Percentiles rank a stretch among this genome's conserved stretches.
phyloP scores from a whole-genome alignment of 257 asterid genomes.

The Buddleja alternifolia region DNA sequence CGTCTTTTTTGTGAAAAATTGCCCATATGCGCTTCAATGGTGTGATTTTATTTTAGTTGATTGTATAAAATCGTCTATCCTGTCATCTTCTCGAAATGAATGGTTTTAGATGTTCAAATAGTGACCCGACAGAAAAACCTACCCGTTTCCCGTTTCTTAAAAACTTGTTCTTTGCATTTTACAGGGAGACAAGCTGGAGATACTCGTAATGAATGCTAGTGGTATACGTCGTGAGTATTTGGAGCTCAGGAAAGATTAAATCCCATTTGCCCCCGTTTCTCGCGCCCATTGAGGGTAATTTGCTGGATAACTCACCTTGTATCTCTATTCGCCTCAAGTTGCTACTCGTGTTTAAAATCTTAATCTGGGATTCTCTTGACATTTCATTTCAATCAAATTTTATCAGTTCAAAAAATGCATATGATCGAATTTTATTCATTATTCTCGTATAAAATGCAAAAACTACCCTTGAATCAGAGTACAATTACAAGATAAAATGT shows the following conservation, averaged over 20 bases:
- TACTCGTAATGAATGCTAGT: constrained; percentile 44
- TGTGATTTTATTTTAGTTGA: not conserved
- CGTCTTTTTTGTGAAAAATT: not conserved
- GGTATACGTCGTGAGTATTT: constrained; percentile 47
- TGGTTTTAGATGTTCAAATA: not conserved
- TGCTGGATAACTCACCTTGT: constrained; percentile 15
- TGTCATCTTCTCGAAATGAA: not conserved
- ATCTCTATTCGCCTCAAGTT: not conserved
- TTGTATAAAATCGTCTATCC: too few relatives aligned
- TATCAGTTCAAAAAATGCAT: too few relatives aligned
- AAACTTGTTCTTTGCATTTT: not conserved
- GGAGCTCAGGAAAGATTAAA: constrained; percentile 57
- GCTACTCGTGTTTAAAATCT: constrained; percentile 3
- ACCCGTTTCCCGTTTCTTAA: constrained; percentile 5
- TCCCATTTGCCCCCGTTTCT: not conserved
- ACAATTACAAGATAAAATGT: not conserved
- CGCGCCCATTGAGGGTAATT: not conserved
- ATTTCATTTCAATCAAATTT: too few relatives aligned
- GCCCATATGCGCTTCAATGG: not conserved
- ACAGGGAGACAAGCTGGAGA: constrained; percentile 62
- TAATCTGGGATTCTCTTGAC: not conserved
- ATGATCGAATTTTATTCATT: too few relatives aligned
- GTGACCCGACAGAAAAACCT: not conserved
- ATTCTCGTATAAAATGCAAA: too few relatives aligned
- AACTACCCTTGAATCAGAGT: too few relatives aligned